Percentiles rank a stretch among this genome's conserved stretches.
These are phyloP conservation scores for Lobulomyces angularis DNA, from an alignment of 192 early-diverging fungal genomes.

Conservation along the genomic window DNA sequence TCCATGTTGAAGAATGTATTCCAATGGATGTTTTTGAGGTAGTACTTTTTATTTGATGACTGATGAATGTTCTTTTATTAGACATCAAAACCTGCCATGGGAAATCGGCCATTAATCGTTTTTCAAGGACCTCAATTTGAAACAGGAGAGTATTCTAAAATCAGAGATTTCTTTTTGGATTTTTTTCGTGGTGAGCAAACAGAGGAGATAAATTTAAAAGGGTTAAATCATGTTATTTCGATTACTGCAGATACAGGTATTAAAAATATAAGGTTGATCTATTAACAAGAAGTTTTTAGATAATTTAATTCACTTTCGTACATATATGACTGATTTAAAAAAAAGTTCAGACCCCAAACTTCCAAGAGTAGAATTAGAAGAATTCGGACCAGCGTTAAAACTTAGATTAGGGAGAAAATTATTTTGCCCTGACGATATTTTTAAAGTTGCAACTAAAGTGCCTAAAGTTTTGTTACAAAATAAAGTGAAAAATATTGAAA, in stretches of 20 bases:
- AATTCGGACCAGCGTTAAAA: slow-evolving; percentile 87
- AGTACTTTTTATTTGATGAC: not conserved
- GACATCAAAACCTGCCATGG: slow-evolving; percentile 62
- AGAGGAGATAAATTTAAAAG: slow-evolving; percentile 68
- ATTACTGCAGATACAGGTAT: slow-evolving; percentile 50
- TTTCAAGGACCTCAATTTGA: slow-evolving; percentile 86
- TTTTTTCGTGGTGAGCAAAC: slow-evolving; percentile 69
- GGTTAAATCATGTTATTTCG: slow-evolving; percentile 79
- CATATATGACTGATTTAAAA: slow-evolving; percentile 71
- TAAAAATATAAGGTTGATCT: slow-evolving; percentile 47
- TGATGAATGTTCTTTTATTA: slow-evolving; percentile 4
- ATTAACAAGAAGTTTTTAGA: too few relatives aligned
- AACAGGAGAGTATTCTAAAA: slow-evolving; percentile 49
- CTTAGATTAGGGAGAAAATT: slow-evolving; percentile 62
- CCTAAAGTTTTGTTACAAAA: slow-evolving; percentile 62
- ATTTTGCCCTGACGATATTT: slow-evolving; percentile 63
- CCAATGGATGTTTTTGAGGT: slow-evolving; percentile 63
- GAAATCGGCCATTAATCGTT: slow-evolving; percentile 76
- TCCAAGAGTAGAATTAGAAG: slow-evolving; percentile 80
- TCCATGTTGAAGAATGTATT: slow-evolving; percentile 62
- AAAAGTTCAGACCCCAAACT: slow-evolving; percentile 68
- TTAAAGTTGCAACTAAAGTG: slow-evolving; percentile 68
- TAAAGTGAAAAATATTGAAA: slow-evolving; percentile 87
- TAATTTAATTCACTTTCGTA: slow-evolving; percentile 71
- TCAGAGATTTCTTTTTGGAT: slow-evolving; percentile 79